Conservation (phyloP, 805 yeast genomes). For the Candida insectalens region DNA sequence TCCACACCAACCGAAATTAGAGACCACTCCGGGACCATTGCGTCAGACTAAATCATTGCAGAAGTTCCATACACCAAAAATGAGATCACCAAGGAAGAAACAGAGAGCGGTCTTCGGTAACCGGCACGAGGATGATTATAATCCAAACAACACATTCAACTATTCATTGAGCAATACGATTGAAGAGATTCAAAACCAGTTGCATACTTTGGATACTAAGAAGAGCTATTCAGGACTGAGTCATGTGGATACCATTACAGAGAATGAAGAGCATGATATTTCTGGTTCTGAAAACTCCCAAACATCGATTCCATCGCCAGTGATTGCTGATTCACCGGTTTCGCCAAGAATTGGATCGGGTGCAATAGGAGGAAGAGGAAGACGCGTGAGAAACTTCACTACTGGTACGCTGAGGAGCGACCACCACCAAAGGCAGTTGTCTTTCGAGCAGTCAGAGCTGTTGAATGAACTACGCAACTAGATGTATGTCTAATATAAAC, state of each 20-base stretch:
- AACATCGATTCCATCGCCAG: conserved; percentile 7
- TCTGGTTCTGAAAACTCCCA: no score
- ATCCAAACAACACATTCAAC: conserved; percentile 22
- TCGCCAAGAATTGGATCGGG: not conserved
- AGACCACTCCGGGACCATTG: not conserved
- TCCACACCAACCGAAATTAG: no score
- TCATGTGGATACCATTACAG: no score
- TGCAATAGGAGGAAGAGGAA: no score
- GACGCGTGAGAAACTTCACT: conserved; percentile 10
- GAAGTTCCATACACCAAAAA: not conserved
- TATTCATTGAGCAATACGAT: conserved; percentile 23
- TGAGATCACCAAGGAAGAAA: not conserved
- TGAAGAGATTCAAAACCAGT: conserved; percentile 24
- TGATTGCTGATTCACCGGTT: not conserved
- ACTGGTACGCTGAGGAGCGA: conserved; percentile 4
- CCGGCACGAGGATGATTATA: conserved; percentile 19
- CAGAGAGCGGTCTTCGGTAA: not conserved
- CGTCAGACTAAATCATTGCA: not conserved
- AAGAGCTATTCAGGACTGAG: no score
- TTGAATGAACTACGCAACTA: conserved; percentile 29
- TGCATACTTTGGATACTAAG: conserved; percentile 7
- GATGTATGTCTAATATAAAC: not conserved
- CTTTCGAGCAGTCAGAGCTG: conserved; percentile 45
- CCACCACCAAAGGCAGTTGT: conserved; percentile 27
- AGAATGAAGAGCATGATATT: no score